phyloP scores from a whole-genome alignment of 2,329 filamentous ascomycete species.

The Calonectria pteridis region DNA sequence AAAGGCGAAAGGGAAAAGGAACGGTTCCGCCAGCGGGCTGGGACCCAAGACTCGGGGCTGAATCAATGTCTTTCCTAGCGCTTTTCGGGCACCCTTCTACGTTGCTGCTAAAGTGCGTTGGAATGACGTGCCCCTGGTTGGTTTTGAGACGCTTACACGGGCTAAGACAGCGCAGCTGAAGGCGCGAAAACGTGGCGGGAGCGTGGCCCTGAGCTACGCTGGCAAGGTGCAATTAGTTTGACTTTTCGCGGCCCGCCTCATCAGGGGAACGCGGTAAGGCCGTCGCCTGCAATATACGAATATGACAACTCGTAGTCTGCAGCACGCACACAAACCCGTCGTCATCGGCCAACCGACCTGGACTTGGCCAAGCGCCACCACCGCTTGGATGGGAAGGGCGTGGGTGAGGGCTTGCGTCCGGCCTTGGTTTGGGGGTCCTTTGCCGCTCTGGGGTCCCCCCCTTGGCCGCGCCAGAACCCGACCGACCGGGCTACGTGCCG shows the following conservation, averaged over 20 bases:
- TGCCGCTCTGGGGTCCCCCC: not conserved
- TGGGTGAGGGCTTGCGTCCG: not conserved
- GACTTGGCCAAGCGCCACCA: not conserved
- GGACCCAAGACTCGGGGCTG: slow-evolving; percentile 1
- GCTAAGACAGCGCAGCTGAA: slow-evolving; percentile 17
- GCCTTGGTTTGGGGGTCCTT: slow-evolving; percentile 1
- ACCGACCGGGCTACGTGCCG: not conserved
- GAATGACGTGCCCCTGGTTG: slow-evolving; percentile 5
- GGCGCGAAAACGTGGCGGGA: slow-evolving; percentile 33
- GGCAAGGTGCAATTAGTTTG: slow-evolving; percentile 21
- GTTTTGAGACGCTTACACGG: not conserved
- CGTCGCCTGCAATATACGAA: slow-evolving; percentile 14
- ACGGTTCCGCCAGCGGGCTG: slow-evolving; percentile 3
- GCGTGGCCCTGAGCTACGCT: slow-evolving; percentile 25
- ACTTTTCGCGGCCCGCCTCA: slow-evolving; percentile 30
- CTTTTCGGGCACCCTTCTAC: slow-evolving; percentile 9
- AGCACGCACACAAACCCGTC: not conserved
- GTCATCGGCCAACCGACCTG: slow-evolving; percentile 1
- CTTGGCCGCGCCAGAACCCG: not conserved
- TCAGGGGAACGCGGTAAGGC: slow-evolving; percentile 22
- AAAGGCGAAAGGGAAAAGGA: not conserved
- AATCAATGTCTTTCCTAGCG: slow-evolving; percentile 14
- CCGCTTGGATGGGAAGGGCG: no score
- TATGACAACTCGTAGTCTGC: slow-evolving; percentile 10
- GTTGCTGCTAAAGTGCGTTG: not conserved